These are phyloP conservation scores for Salicornia ramosissima DNA, from an alignment of 148 eudicot species.

Conservation along the genomic window DNA sequence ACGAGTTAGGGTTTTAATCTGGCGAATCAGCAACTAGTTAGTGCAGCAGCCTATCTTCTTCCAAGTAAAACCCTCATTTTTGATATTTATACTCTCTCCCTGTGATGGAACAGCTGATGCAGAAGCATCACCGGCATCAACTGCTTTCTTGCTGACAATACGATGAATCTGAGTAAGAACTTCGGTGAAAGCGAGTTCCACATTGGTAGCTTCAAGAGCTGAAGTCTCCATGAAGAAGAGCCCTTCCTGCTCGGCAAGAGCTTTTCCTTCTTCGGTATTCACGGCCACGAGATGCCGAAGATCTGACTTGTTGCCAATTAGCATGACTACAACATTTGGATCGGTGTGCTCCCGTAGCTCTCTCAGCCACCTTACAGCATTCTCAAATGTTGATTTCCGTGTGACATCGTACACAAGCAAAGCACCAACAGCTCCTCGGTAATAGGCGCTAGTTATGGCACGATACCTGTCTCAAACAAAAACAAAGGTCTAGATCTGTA, in stretches of 20 bases:
- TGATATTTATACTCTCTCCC: slow-evolving; percentile 63
- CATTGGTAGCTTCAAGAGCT: slow-evolving; percentile 85
- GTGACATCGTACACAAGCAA: slow-evolving; percentile 86
- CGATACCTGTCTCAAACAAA: slow-evolving; percentile 50
- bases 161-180: slow-evolving; percentile 63
- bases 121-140: slow-evolving; percentile 64
- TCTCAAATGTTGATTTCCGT: slow-evolving; percentile 74
- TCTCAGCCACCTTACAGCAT: slow-evolving; percentile 67
- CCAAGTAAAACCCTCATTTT: slow-evolving; percentile 50
- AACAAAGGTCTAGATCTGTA: background rate
- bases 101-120: slow-evolving; percentile 51
- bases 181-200: slow-evolving; percentile 72
- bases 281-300: slow-evolving; percentile 83
- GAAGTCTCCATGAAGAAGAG: slow-evolving; percentile 92
- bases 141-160: slow-evolving; percentile 78
- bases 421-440: slow-evolving; percentile 92
- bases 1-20: background rate
- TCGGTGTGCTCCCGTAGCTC: slow-evolving; percentile 85
- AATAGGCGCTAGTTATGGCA: slow-evolving; percentile 93
- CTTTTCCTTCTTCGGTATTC: slow-evolving; percentile 61
- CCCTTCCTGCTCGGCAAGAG: slow-evolving; percentile 63
- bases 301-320: slow-evolving; percentile 87
- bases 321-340: slow-evolving; percentile 86
- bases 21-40: slow-evolving; percentile 27
- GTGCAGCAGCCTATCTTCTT: slow-evolving; percentile 76